Base-by-base conservation (phyloP, 225 moss, liverwort and hornwort species). In the Bryoerythrophyllum caledonicum region DNA sequence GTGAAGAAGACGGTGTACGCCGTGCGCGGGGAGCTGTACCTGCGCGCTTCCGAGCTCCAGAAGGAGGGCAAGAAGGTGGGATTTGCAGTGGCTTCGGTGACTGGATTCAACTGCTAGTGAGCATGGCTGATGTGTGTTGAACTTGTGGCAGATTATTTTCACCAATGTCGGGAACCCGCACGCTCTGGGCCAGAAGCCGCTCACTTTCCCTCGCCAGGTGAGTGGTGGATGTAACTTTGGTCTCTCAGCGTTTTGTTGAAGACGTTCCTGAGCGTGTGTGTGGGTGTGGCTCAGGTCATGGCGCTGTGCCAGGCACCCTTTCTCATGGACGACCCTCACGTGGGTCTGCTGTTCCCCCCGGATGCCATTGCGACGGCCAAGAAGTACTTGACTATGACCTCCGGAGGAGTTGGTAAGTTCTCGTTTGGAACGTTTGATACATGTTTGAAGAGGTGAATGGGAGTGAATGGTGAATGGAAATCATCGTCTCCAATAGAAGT, bases 1-100 rank as follows among this genome's bases (percentile, higher is more conserved):
- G 93, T 97, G 80, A 97, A 86, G 89, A 97, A 88, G 82, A 93
- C 97, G 3, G 91, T 84, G 55, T 97, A 97, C 68, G 97, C 97
- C 0, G 94, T 97, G 27, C 91, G 94, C 19, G 97, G 94, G 46
- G 97, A 97, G 85, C 89, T 97, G 1, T 97, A 97, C 77, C 77
- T 97, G 63, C 90, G 94, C 9, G 97, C 94, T 7, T 93, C 93
- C 15, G 92, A 97, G 85, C 92, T 97, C 1, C 94, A 94, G 84
- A 93, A 91, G 78, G 93, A 89, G 69, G 93, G 93, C 3, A 72
- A 60, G 60, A 72, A 72, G 72, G 72, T 6, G 46, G 43, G 43
- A 43, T 43, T 44, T 60, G 30, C 17, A 37, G 51, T 2, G n/a
- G n/a, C n/a, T n/a, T n/a, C n/a, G n/a, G n/a, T n/a, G n/a, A n/a